These are phyloP conservation scores for Gloeostereum incarnatum DNA, from an alignment of 768 basidiomycete species.

Conservation along the genomic window DNA sequence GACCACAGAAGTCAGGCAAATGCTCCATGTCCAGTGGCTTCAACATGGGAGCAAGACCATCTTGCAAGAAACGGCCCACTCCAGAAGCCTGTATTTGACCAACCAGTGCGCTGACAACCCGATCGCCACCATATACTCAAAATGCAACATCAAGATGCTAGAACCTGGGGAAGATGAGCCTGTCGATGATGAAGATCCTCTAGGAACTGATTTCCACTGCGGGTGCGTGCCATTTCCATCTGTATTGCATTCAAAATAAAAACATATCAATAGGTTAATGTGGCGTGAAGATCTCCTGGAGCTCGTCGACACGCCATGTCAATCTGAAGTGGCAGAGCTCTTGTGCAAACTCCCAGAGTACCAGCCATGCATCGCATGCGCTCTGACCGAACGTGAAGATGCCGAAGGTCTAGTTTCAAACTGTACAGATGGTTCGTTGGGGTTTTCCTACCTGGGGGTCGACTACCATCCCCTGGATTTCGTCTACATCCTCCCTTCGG, in stretches of 20 bases:
- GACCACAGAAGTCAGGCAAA: conserved; percentile 23
- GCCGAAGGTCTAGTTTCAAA: conserved; percentile 14
- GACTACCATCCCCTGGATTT: conserved; percentile 54
- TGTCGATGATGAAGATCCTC: conserved; percentile 25
- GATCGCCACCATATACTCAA: conserved; percentile 47
- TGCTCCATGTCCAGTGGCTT: conserved; percentile 69
- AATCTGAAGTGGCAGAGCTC: conserved; percentile 18
- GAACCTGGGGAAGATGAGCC: conserved; percentile 34
- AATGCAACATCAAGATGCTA: conserved; percentile 41
- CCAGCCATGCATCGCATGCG: conserved; percentile 44
- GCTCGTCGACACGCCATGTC: conserved; percentile 34
- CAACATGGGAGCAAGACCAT: conserved; percentile 56
- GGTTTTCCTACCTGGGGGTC: conserved; percentile 29
- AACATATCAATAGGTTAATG: conserved; percentile 25
- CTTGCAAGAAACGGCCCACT: conserved; percentile 58
- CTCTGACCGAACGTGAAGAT: conserved; percentile 18
- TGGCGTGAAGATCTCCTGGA: conserved; percentile 40
- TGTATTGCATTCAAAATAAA: not conserved
- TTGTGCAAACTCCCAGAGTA: conserved; percentile 17
- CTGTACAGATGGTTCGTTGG: conserved; percentile 14
- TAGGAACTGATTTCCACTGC: conserved; percentile 44
- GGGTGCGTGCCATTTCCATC: conserved; percentile 26
- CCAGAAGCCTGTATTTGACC: conserved; percentile 47
- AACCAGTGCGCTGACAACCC: conserved; percentile 47
- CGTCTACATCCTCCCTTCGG: conserved; percentile 39